phyloP scores from a whole-genome alignment of 345 rosid genomes.

The Geranium brycei region DNA sequence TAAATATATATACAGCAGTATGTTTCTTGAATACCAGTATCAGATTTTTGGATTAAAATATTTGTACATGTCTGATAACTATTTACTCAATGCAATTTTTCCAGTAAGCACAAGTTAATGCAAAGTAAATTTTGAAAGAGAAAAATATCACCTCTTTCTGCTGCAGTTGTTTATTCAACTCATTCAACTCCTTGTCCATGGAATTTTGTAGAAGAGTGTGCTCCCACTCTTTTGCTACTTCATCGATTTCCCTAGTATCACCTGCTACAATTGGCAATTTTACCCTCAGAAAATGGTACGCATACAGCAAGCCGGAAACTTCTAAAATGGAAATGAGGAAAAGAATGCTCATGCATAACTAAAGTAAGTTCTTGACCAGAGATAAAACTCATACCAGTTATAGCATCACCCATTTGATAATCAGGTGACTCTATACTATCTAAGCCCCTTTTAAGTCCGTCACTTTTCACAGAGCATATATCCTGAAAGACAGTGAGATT shows the following conservation, averaged over 20 bases:
- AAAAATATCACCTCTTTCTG: conserved; percentile 71
- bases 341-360: no score
- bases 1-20: no score
- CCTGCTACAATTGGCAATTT: conserved; percentile 25
- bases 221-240: conserved; percentile 95
- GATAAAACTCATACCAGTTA: conserved; percentile 33
- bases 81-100: no score
- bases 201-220: conserved; percentile 82
- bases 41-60: no score
- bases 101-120: background rate
- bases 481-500: conserved; percentile 33
- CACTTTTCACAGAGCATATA: conserved; percentile 49
- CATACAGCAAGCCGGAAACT: background rate
- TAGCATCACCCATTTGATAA: conserved; percentile 68
- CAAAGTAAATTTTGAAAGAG: background rate
- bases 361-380: background rate
- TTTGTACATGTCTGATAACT: no score
- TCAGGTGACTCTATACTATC: conserved; percentile 65
- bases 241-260: conserved; percentile 69
- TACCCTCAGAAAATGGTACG: background rate
- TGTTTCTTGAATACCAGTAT: no score
- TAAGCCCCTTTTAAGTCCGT: conserved; percentile 78
- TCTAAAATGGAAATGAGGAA: background rate
- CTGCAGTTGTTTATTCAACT: conserved; percentile 72
- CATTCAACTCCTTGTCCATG: conserved; percentile 87